Base-by-base conservation (phyloP, 208 protist genomes). In the Jaenimonas drosophilae region DNA sequence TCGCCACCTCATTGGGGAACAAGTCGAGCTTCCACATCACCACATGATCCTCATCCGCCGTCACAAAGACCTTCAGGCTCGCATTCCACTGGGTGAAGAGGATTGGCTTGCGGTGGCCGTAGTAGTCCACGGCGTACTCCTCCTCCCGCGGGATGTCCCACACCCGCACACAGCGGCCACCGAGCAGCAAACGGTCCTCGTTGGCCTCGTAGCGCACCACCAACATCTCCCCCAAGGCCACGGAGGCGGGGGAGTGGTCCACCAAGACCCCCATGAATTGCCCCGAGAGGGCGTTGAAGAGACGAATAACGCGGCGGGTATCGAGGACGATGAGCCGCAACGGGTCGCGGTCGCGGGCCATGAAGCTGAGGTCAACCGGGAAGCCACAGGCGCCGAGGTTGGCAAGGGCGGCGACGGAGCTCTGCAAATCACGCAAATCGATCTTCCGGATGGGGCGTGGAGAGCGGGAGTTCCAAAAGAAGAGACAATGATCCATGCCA, bases 331-430 rank as follows among this genome's bases (percentile, higher is more conserved):
- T 50, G 11, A 90, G 36, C 24, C 73, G 63, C 27, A 84, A 39
- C 7, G 49, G 66, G 4, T 74, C 46, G 9, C 6, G 54, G 24
- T 46, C 59, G 7, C 70, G 62, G 36, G 72, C 49, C 38, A 87
- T 68, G 48, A 92, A 77, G 39, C 75, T 79, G 14, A 87, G 56
- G 50, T 88, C 84, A 24, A 92, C 47, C 0, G 84, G 78, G 29
- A 71, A 80, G 14, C 84, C 84, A 46, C 66, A 68, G n/a, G 55
- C 55, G 14, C 52, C 55, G 26, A 58, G 45, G 34, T 45, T 60
- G 9, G 58, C 28, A 1, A 58, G 55, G 21, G 21, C 57, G 3
- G 42, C 11, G 11, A 47, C 54, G 39, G 24, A 31, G 33, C 55
- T 36, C 27, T 56, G 54, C 54, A 75, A 54, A 25, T 70, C 55